Base-by-base conservation (phyloP, 2,329 filamentous ascomycete species). In the Aspergillus pseudoglaucus region DNA sequence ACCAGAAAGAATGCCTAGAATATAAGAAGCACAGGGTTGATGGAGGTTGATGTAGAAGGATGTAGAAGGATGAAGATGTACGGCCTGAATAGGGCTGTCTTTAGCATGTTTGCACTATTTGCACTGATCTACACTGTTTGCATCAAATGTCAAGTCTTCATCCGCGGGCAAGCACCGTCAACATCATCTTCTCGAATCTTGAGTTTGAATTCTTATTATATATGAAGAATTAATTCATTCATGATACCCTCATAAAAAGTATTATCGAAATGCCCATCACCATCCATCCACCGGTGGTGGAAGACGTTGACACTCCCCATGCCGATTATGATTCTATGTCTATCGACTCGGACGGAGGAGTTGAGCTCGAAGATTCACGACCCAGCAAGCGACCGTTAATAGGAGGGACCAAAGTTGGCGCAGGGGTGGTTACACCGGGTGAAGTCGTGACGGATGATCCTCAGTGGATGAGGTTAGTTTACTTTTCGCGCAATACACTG, bases 361-460 rank as follows among this genome's bases (percentile, higher is more conserved):
- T 68, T 32, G 63, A 67, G 35, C 53, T 63, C 49, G 51, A 49
- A 46, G 57, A 54, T 52, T 59, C 63, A 42, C 67, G 67, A 45
- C 59, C 68, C 23, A 59, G 62, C 46, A 75, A 74, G 58, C 66
- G 68, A 25, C 48, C 64, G 44, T 61, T 65, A 44, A 51, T 61
- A 51, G 52, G 59, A 57, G 53, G 52, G 20, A 51, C 47, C 14
- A 46, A 53, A 25, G 53, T 60, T 18, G 56, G 62, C 20, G 68
- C 66, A 32, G 69, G 71, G 40, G 85, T 96, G 56, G 85, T 95
- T 57, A 95, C 90, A 1, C 91, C 91, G 1, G 93, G 91, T 61
- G 87, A 94, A 65, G 73, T 86, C 51, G 88, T 97, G 59, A 96
- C 91, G 9, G 81, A 84, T 55, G 90, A 96, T 69, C 80, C 89